These are phyloP conservation scores for Candida pseudoviswanathii DNA, from an alignment of 1,139 yeast genomes.

Conservation along the genomic window DNA sequence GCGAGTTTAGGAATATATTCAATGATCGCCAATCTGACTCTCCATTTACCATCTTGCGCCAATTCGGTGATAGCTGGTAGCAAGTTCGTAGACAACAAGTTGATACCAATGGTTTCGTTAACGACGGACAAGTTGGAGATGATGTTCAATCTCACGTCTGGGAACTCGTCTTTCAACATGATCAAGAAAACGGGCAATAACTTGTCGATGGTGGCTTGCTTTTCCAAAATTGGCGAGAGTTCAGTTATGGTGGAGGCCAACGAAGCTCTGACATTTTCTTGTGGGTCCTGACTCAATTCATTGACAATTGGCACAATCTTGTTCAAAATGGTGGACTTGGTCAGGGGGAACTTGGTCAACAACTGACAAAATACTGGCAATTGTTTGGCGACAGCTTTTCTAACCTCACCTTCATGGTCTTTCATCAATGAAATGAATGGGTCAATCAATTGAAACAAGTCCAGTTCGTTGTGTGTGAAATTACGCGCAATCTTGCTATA, in stretches of 20 bases:
- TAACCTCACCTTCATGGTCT: slow-evolving; percentile 95
- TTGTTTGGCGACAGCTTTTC: slow-evolving; percentile 92
- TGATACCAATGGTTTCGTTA: slow-evolving; percentile 92
- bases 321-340: slow-evolving; percentile 57
- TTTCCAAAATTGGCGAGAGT: slow-evolving; percentile 83
- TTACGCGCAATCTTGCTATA: slow-evolving; percentile 74
- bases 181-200: slow-evolving; percentile 85
- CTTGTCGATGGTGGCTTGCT: slow-evolving; percentile 79
- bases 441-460: slow-evolving; percentile 59
- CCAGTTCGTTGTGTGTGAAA: slow-evolving; percentile 56
- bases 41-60: slow-evolving; percentile 97
- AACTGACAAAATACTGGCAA: slow-evolving; percentile 76
- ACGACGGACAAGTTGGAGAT: slow-evolving; percentile 90
- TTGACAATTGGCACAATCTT: slow-evolving; percentile 84
- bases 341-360: slow-evolving; percentile 43
- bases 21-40: slow-evolving; percentile 95
- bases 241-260: slow-evolving; percentile 87
- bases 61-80: slow-evolving; percentile 95
- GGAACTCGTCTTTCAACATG: slow-evolving; percentile 96
- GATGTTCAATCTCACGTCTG: slow-evolving; percentile 93
- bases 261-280: slow-evolving; percentile 91
- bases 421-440: slow-evolving; percentile 78
- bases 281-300: slow-evolving; percentile 84
- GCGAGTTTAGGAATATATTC: slow-evolving; percentile 96
- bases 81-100: slow-evolving; percentile 78